Base-by-base conservation (phyloP, 2,329 filamentous ascomycete species). In the Stagonosporopsis tanaceti region DNA sequence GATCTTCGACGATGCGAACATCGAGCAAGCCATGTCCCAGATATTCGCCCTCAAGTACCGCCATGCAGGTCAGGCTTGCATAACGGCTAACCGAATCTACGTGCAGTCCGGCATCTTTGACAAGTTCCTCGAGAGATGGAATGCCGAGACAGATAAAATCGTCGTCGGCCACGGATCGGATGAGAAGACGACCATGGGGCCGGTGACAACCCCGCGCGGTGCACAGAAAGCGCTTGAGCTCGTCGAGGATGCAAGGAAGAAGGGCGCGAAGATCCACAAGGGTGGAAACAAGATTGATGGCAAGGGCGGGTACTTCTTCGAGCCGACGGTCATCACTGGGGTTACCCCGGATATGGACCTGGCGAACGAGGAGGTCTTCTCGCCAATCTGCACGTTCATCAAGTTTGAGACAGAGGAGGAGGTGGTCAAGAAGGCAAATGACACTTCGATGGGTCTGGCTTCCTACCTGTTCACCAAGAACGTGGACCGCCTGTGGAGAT, bases 381-480 rank as follows among this genome's bases (percentile, higher is more conserved):
- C 85, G 0, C 88, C 88, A 0, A 81, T 90, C 32, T 80, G 83
- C 24, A 87, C 87, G 0, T 73, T 91, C 47, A 87, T 87, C 66
- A 81, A 81, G 53, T 90, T 91, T 61, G 84, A 89, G 24, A 86
- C 82, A 0, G 88, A 90, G 64, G 85, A 88, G 1, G 85, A 90
- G 67, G 87, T 79, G 5, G 83, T 89, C 3, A 74, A 80, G 53
- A 71, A 77, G 35, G 86, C 87, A 1, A 89, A 89, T 61, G 81
- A 85, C 46, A 87, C 85, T 39, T 80, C 79, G 55, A 86, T 89
- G 83, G 87, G 87, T 4, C 73, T 89, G 59, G 87, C 87, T 7
- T 87, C 84, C 37, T 90, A 90, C 66, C 85, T 85, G 59, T 89
- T 89, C 74, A 90, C 87, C 0, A 88, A 88, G 77, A 85, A 89